phyloP scores from a whole-genome alignment of 257 asterid species.

The Lithospermum erythrorhizon region DNA sequence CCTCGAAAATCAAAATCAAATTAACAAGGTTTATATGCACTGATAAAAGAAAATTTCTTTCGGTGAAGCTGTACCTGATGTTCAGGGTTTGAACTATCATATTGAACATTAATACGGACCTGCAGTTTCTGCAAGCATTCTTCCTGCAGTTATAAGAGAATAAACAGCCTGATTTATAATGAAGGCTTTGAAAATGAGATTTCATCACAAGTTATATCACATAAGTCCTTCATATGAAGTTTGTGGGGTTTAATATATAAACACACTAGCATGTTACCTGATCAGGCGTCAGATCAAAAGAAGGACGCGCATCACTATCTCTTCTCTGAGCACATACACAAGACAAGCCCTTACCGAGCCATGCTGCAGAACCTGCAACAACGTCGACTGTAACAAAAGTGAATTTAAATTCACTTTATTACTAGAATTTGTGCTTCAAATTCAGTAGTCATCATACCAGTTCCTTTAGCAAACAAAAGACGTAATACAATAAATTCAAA shows the following conservation, averaged over 20 bases:
- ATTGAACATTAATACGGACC: slow-evolving; percentile 68
- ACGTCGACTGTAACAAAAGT: slow-evolving; percentile 47
- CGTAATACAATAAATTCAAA: too few relatives aligned
- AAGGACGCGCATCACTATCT: slow-evolving; percentile 67
- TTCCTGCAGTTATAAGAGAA: slow-evolving; percentile 42
- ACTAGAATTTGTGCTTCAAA: too few relatives aligned
- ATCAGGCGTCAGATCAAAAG: slow-evolving; percentile 61
- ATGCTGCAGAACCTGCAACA: slow-evolving; percentile 84
- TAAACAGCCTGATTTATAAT: background rate
- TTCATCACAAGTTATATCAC: background rate
- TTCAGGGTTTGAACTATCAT: slow-evolving; percentile 65
- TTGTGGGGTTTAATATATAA: too few relatives aligned
- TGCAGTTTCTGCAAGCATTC: slow-evolving; percentile 76
- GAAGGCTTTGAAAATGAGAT: background rate
- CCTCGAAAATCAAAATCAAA: background rate
- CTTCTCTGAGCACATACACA: slow-evolving; percentile 81
- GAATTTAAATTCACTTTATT: background rate
- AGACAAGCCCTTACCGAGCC: slow-evolving; percentile 79
- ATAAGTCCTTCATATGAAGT: background rate
- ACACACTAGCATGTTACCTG: slow-evolving; percentile 25
- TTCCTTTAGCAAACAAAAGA: too few relatives aligned
- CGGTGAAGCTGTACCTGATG: slow-evolving; percentile 57
- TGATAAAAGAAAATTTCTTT: background rate
- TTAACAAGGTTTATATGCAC: background rate
- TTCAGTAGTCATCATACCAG: too few relatives aligned